Evolutionary conservation across 306 rosid genomes (phyloP).

Genomic region (Begonia masoniana): DNA sequence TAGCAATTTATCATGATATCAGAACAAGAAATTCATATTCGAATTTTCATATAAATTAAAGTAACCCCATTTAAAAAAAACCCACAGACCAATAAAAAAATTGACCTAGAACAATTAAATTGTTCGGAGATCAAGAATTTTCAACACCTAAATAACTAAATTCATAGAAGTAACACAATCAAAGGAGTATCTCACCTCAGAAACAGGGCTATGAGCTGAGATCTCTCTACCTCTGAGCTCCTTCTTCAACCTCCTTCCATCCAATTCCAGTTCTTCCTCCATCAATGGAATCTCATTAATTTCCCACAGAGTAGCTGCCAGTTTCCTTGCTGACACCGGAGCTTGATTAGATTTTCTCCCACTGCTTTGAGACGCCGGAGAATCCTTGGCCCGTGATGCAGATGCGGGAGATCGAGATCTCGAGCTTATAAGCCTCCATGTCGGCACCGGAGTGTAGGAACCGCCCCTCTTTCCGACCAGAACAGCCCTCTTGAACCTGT

Average conservation of each 20-base stretch:
- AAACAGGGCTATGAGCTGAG: constrained; percentile 91
- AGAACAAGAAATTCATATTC: too few species aligned
- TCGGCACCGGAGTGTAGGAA: constrained; percentile 83
- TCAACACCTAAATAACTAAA: neutral
- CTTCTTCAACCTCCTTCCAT: constrained; percentile 30
- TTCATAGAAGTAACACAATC: neutral
- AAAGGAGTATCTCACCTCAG: constrained; percentile 43
- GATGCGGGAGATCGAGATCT: constrained; percentile 56
- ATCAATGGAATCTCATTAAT: constrained; percentile 89
- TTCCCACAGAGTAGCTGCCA: constrained; percentile 97
- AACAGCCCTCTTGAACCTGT: constrained; percentile 83
- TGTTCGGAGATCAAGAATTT: neutral
- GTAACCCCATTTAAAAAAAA: too few species aligned
- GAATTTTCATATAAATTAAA: too few species aligned
- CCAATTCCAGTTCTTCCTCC: constrained; percentile 21
- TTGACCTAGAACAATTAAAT: too few species aligned
- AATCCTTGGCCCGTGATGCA: constrained; percentile 39
- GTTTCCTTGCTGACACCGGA: constrained; percentile 93
- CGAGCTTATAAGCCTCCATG: constrained; percentile 75
- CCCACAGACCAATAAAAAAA: too few species aligned
- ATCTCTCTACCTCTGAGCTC: constrained; percentile 56
- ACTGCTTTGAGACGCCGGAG: constrained; percentile 46
- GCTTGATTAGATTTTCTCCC: constrained; percentile 27
- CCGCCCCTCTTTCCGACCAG: constrained; percentile 74
- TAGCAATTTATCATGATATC: too few species aligned